A percentile compares a stretch with the other conserved stretches of the same genome.
Evolutionary conservation across 176 grass and related monocot species (phyloP).

Genomic region (Musa itinerans): DNA sequence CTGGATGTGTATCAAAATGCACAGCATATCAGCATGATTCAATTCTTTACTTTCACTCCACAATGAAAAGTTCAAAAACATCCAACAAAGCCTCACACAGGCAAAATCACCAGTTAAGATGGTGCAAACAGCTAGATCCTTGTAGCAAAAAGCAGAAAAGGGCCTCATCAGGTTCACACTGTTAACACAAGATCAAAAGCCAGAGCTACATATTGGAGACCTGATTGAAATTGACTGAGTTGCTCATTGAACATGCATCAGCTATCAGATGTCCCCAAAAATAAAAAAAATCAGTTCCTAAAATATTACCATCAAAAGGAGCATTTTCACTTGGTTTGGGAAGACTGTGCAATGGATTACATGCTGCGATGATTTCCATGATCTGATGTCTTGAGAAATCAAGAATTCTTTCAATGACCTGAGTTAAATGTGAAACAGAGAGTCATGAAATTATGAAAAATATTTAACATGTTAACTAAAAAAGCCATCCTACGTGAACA

Average conservation of each 20-base stretch:
- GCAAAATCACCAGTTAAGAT: background rate
- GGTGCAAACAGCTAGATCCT: background rate
- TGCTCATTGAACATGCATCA: too few species aligned
- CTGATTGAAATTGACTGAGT: too few species aligned
- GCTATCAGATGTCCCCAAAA: too few species aligned
- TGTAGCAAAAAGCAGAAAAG: background rate
- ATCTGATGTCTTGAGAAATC: slow-evolving; percentile 96
- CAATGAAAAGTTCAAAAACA: background rate
- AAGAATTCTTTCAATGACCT: slow-evolving; percentile 96
- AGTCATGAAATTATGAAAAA: background rate
- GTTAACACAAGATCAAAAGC: background rate
- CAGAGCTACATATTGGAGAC: background rate
- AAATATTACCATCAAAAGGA: slow-evolving; percentile 47
- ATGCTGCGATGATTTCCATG: slow-evolving; percentile 77
- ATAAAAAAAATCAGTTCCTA: background rate
- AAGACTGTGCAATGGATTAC: slow-evolving; percentile 69
- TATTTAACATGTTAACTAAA: background rate
- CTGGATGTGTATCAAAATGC: background rate
- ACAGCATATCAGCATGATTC: background rate
- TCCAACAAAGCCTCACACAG: background rate
- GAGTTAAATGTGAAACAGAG: slow-evolving; percentile 25
- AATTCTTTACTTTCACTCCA: background rate
- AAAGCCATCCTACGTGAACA: slow-evolving; percentile 2
- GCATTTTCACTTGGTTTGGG: slow-evolving; percentile 78
- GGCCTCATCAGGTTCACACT: background rate